Base-by-base conservation (phyloP, 2,329 filamentous ascomycete species). In the Leptographium procerum region DNA sequence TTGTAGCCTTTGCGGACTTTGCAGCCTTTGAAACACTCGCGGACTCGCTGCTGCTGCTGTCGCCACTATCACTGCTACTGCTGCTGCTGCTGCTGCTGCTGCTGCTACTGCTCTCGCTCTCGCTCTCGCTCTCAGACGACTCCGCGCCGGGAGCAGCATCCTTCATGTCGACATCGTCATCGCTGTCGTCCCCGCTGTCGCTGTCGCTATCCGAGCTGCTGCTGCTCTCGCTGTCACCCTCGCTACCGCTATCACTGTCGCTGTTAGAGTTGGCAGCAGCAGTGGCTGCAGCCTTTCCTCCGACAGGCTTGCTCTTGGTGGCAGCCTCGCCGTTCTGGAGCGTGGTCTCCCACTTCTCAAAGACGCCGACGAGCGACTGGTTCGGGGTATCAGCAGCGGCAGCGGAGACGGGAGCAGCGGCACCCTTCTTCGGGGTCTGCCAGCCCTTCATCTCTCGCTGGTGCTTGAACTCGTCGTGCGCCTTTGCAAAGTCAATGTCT, bases 401-500 rank as follows among this genome's bases (percentile, higher is more conserved):
- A 4, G 19, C 14, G 40, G 40, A 16, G 40, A 6, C 40, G 4
- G 40, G 2, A 19, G 13, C 28, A 3, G 36, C 36, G 6, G 50
- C 56, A 1, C 45, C 53, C 60, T 56, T 51, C 31, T 53, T 62
- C 52, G 62, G 55, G 52, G 65, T 66, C 51, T 73, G 68, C 75
- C 75, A 79, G 55, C 75, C 77, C 63, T 78, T 78, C 70, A 73
- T 76, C 67, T 72, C 78, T 57, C 81, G 75, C 67, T 89, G 83
- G 67, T 84, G 82, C 65, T 77, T 75, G 66, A 90, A 86, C 6
- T 82, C 79, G 60, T 77, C 73, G 66, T 80, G 80, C 52, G 87
- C 81, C 60, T 77, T 75, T 53, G 76, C 70, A 65, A 88, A 87
- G n/a, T 82, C 80, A 69, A 87, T 78, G 52, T 85, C 78, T 48